Evolutionary conservation across 1,284 basidiomycete species (phyloP).

Genomic region (Apiotrichum laibachii): DNA sequence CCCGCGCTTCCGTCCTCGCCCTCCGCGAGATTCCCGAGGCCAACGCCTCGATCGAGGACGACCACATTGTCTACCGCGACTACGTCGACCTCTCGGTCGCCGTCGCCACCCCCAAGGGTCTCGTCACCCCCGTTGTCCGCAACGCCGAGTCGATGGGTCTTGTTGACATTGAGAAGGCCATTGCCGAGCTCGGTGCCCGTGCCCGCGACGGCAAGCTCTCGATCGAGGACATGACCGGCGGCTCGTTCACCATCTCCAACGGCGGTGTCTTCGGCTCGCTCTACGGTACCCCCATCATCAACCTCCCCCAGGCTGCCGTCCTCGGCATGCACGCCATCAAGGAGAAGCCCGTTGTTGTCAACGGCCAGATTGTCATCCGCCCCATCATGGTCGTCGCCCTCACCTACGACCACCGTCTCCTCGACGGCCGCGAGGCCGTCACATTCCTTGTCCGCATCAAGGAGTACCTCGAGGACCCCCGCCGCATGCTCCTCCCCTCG

Average conservation of each 20-base stretch:
- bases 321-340: constrained; percentile 98
- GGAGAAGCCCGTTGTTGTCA: constrained; percentile 86
- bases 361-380: constrained; percentile 91
- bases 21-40: constrained; percentile 90
- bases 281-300: constrained; percentile 96
- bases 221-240: constrained; percentile 95
- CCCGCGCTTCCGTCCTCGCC: constrained; percentile 79
- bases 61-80: constrained; percentile 93
- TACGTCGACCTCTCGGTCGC: constrained; percentile 93
- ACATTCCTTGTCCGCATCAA: constrained; percentile 87
- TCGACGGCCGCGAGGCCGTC: constrained; percentile 94
- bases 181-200: constrained; percentile 75
- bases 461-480: constrained; percentile 67
- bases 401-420: constrained; percentile 92
- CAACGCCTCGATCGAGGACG: constrained; percentile 89
- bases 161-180: constrained; percentile 89
- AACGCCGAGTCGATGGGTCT: constrained; percentile 86
- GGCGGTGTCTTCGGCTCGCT: constrained; percentile 97
- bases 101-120: constrained; percentile 94
- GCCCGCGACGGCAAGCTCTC: constrained; percentile 87
- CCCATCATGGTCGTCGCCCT: constrained; percentile 89
- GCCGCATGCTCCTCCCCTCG: constrained; percentile 60
- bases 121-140: constrained; percentile 93
- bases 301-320: constrained; percentile 91
- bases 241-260: constrained; percentile 98